Evolutionary conservation across 148 eudicot species (phyloP).

Genomic region (Nepenthes mirabilis): DNA sequence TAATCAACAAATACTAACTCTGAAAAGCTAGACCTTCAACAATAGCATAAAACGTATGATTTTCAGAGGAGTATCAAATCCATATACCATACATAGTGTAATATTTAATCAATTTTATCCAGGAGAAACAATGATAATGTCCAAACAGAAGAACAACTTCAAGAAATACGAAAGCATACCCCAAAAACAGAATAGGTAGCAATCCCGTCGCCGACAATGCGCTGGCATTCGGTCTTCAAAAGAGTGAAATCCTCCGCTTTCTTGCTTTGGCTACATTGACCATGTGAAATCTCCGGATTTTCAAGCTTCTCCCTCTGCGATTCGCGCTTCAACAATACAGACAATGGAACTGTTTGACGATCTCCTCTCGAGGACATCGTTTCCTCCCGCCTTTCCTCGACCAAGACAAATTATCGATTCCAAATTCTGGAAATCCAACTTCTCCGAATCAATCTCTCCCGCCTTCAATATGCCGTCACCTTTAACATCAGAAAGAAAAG

Average conservation of each 20-base stretch:
- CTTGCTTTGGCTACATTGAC: constrained; percentile 76
- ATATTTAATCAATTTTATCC: background rate
- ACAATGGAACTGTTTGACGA: constrained; percentile 79
- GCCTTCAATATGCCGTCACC: background rate
- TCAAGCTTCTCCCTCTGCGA: constrained; percentile 78
- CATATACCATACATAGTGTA: background rate
- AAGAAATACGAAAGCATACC: constrained; percentile 17
- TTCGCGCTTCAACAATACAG: constrained; percentile 76
- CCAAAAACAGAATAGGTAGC: constrained; percentile 83
- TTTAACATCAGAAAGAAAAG: background rate
- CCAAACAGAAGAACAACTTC: background rate
- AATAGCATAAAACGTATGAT: too few species aligned
- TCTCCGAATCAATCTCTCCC: background rate
- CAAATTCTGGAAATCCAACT: background rate
- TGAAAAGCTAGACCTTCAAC: too few species aligned
- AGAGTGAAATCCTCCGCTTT: constrained; percentile 92
- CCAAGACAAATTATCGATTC: background rate
- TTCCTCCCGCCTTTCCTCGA: constrained; percentile 4
- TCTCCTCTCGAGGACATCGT: constrained; percentile 78
- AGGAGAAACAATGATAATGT: background rate
- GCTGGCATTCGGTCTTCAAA: constrained; percentile 76
- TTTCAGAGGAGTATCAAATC: background rate
- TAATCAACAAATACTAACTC: too few species aligned
- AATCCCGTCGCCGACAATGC: constrained; percentile 72
- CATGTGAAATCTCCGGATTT: constrained; percentile 55